These are phyloP conservation scores for Ascochyta koolunga DNA, from an alignment of 2,329 filamentous ascomycete genomes.

Conservation along the genomic window DNA sequence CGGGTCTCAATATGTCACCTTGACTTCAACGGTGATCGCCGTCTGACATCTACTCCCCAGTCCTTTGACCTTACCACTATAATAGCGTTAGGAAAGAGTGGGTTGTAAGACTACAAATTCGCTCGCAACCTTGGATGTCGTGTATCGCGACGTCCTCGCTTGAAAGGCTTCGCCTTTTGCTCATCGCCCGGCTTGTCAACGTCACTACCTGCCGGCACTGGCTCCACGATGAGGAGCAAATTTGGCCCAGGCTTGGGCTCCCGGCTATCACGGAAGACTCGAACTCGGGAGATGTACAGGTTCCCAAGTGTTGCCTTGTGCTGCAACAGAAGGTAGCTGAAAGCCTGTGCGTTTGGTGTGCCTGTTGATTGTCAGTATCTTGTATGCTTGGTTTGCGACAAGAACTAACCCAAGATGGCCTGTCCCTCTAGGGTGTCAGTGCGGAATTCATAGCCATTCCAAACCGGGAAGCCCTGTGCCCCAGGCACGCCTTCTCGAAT, in stretches of 20 bases:
- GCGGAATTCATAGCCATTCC: conserved; percentile 1
- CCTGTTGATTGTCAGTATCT: background rate
- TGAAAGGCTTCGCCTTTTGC: background rate
- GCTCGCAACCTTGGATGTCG: background rate
- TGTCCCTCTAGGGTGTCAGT: background rate
- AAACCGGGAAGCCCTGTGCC: background rate
- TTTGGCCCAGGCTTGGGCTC: background rate
- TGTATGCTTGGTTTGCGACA: background rate
- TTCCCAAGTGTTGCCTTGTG: conserved; percentile 9
- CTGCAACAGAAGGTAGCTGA: conserved; percentile 10
- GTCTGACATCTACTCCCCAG: too few species aligned
- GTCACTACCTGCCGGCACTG: background rate
- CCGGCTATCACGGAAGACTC: background rate
- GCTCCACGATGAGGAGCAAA: conserved; percentile 6
- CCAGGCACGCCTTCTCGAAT: background rate
- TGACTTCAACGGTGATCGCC: too few species aligned
- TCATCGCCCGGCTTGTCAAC: background rate
- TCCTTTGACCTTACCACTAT: too few species aligned
- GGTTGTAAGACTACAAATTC: background rate
- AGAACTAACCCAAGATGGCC: background rate
- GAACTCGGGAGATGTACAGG: conserved; percentile 4
- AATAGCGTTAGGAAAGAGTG: too few species aligned
- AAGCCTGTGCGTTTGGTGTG: conserved; percentile 9
- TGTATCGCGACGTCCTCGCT: background rate
- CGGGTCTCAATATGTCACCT: too few species aligned